A percentile compares a stretch with the other conserved stretches of the same genome.
phyloP scores from a whole-genome alignment of 139 green algal species.

The Asterochloris erici region DNA sequence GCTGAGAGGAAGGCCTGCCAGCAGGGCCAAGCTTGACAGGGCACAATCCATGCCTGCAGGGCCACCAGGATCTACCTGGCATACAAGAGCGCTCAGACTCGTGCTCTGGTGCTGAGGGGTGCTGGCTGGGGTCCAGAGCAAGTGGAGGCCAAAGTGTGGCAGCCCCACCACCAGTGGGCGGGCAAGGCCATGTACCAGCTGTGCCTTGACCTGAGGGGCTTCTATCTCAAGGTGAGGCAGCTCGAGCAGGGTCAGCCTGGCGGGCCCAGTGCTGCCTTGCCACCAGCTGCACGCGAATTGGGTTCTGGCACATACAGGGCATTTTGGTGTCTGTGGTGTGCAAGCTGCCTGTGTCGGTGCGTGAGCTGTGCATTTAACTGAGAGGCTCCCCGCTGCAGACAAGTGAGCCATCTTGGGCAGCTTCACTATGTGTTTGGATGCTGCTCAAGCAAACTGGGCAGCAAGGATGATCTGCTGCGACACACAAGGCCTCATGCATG shows the following conservation, averaged over 20 bases:
- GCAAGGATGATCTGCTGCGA: too few relatives aligned
- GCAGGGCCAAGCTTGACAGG: too few relatives aligned
- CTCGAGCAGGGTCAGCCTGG: not conserved
- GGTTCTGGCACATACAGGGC: too few relatives aligned
- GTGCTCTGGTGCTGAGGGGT: not conserved
- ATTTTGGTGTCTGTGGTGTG: too few relatives aligned
- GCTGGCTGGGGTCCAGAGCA: slow-evolving; percentile 28
- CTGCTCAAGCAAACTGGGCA: too few relatives aligned
- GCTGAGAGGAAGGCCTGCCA: too few relatives aligned
- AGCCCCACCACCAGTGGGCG: slow-evolving; percentile 64
- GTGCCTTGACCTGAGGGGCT: slow-evolving; percentile 74
- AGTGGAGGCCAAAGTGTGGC: slow-evolving; percentile 60
- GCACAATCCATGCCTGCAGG: not conserved
- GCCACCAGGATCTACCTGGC: slow-evolving; percentile 12
- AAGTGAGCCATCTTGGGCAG: not conserved
- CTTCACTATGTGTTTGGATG: too few relatives aligned
- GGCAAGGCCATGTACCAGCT: slow-evolving; percentile 79
- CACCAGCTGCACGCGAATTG: not conserved
- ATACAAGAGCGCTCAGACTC: slow-evolving; percentile 20
- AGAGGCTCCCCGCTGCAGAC: too few relatives aligned
- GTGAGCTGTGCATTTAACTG: too few relatives aligned
- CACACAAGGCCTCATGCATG: too few relatives aligned
- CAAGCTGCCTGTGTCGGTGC: too few relatives aligned
- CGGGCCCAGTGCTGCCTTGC: not conserved
- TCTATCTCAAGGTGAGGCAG: slow-evolving; percentile 76